phyloP scores from a whole-genome alignment of 2,329 filamentous ascomycete genomes.

The Podosphaera aphanis region DNA sequence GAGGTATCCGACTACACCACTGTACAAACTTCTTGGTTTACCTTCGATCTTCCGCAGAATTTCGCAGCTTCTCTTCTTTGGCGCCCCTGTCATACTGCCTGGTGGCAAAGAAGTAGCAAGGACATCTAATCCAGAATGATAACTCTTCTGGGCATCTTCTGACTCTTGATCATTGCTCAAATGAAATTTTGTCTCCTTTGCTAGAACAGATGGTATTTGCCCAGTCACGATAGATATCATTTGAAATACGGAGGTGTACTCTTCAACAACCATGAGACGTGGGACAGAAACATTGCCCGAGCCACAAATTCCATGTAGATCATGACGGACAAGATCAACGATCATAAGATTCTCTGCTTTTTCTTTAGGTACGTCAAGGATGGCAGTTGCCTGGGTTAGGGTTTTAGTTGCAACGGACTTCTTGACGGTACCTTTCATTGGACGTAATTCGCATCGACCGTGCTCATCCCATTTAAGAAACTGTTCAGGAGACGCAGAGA shows the following conservation, averaged over 20 bases:
- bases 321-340: constrained; percentile 84
- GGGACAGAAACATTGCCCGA: constrained; percentile 49
- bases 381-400: constrained; percentile 43
- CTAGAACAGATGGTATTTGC: constrained; percentile 20
- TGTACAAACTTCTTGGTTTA: constrained; percentile 50
- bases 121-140: constrained; percentile 45
- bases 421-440: constrained; percentile 91
- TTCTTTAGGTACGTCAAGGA: constrained; percentile 67
- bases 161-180: constrained; percentile 1
- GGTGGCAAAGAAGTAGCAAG: constrained; percentile 61
- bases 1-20: constrained; percentile 73
- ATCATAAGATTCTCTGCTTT: constrained; percentile 96
- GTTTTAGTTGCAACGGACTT: constrained; percentile 44
- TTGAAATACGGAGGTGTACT: constrained; percentile 76
- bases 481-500: constrained; percentile 71
- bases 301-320: constrained; percentile 66
- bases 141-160: constrained; percentile 3
- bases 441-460: constrained; percentile 55
- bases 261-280: constrained; percentile 66
- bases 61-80: constrained; percentile 80
- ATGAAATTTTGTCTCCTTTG: not conserved
- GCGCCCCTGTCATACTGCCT: constrained; percentile 89
- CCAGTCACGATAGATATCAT: constrained; percentile 78
- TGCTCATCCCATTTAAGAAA: constrained; percentile 47
- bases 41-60: constrained; percentile 49